phyloP scores from a whole-genome alignment of 768 basidiomycete species.

The Tephrocybe rancida region DNA sequence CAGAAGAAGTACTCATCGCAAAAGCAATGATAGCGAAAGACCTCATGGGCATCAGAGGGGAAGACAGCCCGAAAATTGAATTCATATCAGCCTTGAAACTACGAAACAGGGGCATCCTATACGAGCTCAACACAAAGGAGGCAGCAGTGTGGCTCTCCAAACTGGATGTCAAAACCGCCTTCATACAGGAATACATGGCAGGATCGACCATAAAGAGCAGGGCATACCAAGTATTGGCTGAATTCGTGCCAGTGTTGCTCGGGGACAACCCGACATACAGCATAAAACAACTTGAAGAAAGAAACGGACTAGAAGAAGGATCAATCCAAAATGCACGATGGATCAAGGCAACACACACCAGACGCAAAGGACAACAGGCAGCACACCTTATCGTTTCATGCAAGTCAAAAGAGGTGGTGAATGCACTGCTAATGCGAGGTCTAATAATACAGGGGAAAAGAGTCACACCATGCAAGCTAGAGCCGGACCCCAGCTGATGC shows the following conservation, averaged over 20 bases:
- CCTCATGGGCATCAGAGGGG: background rate
- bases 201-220: background rate
- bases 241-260: background rate
- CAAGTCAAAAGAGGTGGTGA: conserved; percentile 6
- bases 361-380: background rate
- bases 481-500: conserved; percentile 11
- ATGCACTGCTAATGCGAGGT: conserved; percentile 10
- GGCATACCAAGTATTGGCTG: background rate
- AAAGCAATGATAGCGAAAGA: background rate
- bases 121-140: background rate
- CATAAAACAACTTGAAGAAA: background rate
- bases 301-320: background rate
- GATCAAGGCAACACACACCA: background rate
- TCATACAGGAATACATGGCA: background rate
- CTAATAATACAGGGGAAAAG: conserved; percentile 17
- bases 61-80: background rate
- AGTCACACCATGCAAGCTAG: conserved; percentile 11
- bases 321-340: background rate
- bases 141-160: background rate
- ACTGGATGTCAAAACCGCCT: background rate
- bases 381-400: background rate
- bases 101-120: background rate
- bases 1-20: background rate
- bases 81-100: background rate
- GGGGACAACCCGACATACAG: background rate